Evolutionary conservation across 225 moss, liverwort and hornwort genomes (phyloP).

Genomic region (Polytrichum commune): DNA sequence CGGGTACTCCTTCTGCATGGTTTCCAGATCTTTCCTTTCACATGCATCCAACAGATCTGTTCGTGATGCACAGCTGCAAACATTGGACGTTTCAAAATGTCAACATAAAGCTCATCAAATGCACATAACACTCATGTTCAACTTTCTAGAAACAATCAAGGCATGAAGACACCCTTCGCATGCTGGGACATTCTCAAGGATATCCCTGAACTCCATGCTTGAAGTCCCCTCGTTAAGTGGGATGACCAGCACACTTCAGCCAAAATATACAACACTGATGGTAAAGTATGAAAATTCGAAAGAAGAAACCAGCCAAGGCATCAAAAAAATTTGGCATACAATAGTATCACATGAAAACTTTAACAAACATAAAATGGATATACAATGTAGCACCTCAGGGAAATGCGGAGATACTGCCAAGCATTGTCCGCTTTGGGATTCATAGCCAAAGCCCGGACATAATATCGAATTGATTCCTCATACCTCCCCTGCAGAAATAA

Average conservation of each 20-base stretch:
- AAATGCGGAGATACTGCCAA: conserved; percentile 94
- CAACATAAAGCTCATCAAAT: background rate
- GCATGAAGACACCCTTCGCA: background rate
- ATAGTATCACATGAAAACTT: background rate
- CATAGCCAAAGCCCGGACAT: conserved; percentile 89
- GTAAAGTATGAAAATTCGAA: background rate
- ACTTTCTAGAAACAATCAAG: conserved; percentile 10
- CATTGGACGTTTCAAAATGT: too few species aligned
- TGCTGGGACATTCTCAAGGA: background rate
- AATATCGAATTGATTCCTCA: conserved; percentile 89
- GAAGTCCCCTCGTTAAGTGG: too few species aligned
- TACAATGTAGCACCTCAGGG: conserved; percentile 57
- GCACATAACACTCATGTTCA: conserved; percentile 13
- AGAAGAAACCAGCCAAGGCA: background rate
- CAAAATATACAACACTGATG: background rate
- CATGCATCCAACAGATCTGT: conserved; percentile 74
- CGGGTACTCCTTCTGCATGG: conserved; percentile 67
- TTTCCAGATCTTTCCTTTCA: conserved; percentile 63
- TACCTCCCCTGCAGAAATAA: conserved; percentile 72
- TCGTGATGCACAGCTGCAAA: conserved; percentile 72
- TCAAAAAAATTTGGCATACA: background rate
- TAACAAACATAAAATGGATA: background rate
- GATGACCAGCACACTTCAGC: too few species aligned
- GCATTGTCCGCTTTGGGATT: conserved; percentile 97
- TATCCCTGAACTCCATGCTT: background rate